Conservation (phyloP, 805 yeast species). For the Metschnikowia bowlesiae region DNA sequence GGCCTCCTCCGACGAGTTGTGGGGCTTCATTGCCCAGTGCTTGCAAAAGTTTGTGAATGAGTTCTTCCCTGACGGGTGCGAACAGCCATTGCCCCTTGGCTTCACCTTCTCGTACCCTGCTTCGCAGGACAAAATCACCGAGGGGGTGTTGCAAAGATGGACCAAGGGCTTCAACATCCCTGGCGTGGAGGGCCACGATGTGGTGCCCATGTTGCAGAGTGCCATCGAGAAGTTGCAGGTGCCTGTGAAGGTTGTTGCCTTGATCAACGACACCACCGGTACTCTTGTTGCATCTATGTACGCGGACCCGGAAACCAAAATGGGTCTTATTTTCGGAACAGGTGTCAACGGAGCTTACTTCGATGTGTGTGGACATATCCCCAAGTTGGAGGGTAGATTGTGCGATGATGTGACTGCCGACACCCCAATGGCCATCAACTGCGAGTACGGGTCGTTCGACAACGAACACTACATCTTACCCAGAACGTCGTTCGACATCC, state of each 20-base stretch:
- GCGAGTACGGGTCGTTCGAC: constrained; percentile 98
- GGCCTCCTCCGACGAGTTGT: constrained; percentile 70
- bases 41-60: constrained; percentile 65
- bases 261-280: constrained; percentile 96
- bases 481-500: constrained; percentile 81
- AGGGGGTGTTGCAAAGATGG: constrained; percentile 91
- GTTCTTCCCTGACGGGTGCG: constrained; percentile 64
- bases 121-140: constrained; percentile 74
- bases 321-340: constrained; percentile 96
- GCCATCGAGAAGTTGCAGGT: constrained; percentile 61
- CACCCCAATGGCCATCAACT: constrained; percentile 90
- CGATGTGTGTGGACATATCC: constrained; percentile 67
- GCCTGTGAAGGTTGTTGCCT: constrained; percentile 84
- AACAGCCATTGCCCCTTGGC: constrained; percentile 66
- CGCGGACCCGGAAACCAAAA: constrained; percentile 79
- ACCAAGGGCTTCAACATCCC: constrained; percentile 95
- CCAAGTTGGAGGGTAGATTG: constrained; percentile 72
- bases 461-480: constrained; percentile 82
- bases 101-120: constrained; percentile 95
- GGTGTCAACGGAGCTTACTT: constrained; percentile 97
- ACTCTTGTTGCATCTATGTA: constrained; percentile 94
- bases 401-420: constrained; percentile 58
- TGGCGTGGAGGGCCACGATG: constrained; percentile 91
- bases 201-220: constrained; percentile 82
- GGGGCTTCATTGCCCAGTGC: constrained; percentile 82